Base-by-base conservation (phyloP, 2,329 filamentous ascomycete genomes). In the Exophiala lecanii-corni region DNA sequence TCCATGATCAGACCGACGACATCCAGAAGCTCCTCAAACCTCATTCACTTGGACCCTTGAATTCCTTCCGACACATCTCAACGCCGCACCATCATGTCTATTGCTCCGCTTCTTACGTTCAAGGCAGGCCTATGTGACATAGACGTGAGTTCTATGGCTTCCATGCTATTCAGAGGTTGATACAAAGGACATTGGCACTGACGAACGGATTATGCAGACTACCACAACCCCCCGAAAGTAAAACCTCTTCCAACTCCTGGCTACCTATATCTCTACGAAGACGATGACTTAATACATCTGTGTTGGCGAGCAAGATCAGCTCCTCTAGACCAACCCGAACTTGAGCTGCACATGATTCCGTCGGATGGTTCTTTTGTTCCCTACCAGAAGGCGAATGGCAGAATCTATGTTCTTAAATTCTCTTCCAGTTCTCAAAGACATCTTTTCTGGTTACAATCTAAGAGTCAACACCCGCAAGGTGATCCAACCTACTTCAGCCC, bases 361-460 rank as follows among this genome's bases (percentile, higher is more conserved):
- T 76, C 78, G 41, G 94, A 98, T 64, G 87, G 86, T 56, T 82
- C 80, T 58, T 98, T 98, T 67, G 74, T 81, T 9, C 88, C 89
- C 5, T 92, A 94, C 68, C 83, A 84, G 34, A 74, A 70, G 4
- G 74, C 76, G 12, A 89, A 94, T 62, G 94, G 89, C 55, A 87
- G 92, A 58, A 82, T 98, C 63, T 96, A 89, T 64, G 82, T 86
- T 45, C 81, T 98, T 60, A 96, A 94, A 67, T 98, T 98, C 71
- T 79, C 78, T 20, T 96, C 89, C 9, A 95, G 88, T 51, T 92
- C 89, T 45, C 83, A 94, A 66, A 82, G 89, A 59, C 77, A 97
- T 67, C 75, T 96, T 47, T 98, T 97, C 73, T 98, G 91, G 89
- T 73, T 98, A 60, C 92, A 98, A 69, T 92, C 88, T 20, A 89